A percentile compares a stretch with the other conserved stretches of the same genome.
These are phyloP conservation scores for Pichia scutulata DNA, from an alignment of 805 yeast species.

Conservation along the genomic window DNA sequence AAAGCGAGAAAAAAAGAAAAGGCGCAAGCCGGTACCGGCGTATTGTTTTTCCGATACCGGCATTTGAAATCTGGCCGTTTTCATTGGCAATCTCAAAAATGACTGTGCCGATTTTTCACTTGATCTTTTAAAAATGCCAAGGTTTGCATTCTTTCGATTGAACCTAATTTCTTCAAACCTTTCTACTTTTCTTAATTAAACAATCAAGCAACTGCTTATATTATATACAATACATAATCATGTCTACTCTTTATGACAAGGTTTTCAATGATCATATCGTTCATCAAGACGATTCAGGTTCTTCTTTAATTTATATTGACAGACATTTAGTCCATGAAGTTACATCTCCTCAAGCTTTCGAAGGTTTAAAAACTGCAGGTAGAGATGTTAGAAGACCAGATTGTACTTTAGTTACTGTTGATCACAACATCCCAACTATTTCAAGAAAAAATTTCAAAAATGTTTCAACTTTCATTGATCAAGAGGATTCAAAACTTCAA, in stretches of 20 bases:
- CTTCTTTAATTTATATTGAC: conserved; percentile 83
- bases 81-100: neutral
- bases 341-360: conserved; percentile 98
- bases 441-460: conserved; percentile 73
- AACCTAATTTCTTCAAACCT: neutral
- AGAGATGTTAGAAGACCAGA: conserved; percentile 86
- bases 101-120: neutral
- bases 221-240: conserved; percentile 5
- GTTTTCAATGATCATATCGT: conserved; percentile 93
- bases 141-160: neutral
- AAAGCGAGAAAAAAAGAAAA: neutral
- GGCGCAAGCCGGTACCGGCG: neutral
- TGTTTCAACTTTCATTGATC: conserved; percentile 73
- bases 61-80: neutral
- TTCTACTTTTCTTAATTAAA: too few species aligned
- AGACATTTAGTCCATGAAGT: conserved; percentile 98
- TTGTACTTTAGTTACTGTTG: conserved; percentile 91
- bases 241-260: conserved; percentile 83
- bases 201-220: neutral
- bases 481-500: conserved; percentile 87
- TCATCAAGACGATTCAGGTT: conserved; percentile 80
- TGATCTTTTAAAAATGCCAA: neutral
- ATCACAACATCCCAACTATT: conserved; percentile 94
- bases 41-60: neutral
- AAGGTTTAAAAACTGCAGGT: conserved; percentile 83